Evolutionary conservation across 257 asterid genomes (phyloP).

Genomic region (Penstemon davidsonii): DNA sequence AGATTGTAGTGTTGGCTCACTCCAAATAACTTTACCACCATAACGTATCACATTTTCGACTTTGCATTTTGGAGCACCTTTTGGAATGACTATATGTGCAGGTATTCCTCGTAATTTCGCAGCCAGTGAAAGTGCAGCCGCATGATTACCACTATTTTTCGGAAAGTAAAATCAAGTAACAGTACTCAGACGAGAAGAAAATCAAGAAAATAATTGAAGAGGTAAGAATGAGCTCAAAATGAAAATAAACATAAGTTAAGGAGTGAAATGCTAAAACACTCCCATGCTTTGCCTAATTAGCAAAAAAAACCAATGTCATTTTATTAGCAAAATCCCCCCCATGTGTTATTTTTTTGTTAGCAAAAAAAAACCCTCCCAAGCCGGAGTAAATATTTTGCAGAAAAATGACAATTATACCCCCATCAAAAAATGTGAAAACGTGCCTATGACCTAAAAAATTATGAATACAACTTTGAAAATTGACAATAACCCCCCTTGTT

Average conservation of each 20-base stretch:
- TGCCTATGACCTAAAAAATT: too few species aligned
- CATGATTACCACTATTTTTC: constrained; percentile 85
- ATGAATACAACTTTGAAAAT: too few species aligned
- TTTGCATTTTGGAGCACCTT: constrained; percentile 90
- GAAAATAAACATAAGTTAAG: too few species aligned
- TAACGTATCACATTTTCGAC: constrained; percentile 88
- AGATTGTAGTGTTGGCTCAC: constrained; percentile 70
- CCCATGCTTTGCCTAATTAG: background rate
- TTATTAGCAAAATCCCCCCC: background rate
- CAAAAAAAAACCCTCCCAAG: too few species aligned
- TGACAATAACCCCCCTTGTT: too few species aligned
- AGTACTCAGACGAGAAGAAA: constrained; percentile 21
- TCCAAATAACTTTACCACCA: constrained; percentile 82
- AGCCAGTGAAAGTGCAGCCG: constrained; percentile 97
- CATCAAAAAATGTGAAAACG: too few species aligned
- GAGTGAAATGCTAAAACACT: background rate
- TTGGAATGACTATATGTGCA: constrained; percentile 79
- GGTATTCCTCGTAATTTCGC: constrained; percentile 85
- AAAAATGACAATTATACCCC: too few species aligned
- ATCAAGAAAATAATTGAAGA: background rate
- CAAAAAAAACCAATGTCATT: background rate
- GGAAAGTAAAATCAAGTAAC: constrained; percentile 28
- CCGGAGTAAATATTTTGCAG: too few species aligned
- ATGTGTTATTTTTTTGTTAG: background rate
- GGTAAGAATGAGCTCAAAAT: too few species aligned